Conservation (phyloP, 1,284 basidiomycete genomes). For the Puccinia hordei region DNA sequence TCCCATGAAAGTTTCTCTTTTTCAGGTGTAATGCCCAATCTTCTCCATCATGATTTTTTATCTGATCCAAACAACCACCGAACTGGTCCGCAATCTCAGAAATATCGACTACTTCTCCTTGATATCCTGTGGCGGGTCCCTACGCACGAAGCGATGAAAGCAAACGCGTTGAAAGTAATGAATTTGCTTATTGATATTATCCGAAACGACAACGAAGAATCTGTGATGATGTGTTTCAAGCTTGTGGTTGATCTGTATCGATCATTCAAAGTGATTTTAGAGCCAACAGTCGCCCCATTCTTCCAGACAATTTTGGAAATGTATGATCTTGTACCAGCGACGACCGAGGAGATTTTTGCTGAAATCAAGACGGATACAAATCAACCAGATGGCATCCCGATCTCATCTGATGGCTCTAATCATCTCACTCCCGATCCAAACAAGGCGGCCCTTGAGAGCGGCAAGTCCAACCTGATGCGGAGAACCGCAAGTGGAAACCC, state of each 20-base stretch:
- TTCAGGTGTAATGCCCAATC: constrained; percentile 27
- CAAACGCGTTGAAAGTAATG: constrained; percentile 72
- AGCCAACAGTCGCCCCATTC: constrained; percentile 78
- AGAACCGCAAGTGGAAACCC: constrained; percentile 37
- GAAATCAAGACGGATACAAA: constrained; percentile 57
- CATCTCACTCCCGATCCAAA: constrained; percentile 30
- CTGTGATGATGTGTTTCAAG: constrained; percentile 87
- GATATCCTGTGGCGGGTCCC: constrained; percentile 88
- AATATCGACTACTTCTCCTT: constrained; percentile 79
- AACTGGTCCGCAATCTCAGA: constrained; percentile 59
- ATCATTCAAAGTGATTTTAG: constrained; percentile 63
- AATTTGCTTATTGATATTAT: constrained; percentile 75
- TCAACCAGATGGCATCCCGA: constrained; percentile 51
- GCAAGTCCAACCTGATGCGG: constrained; percentile 48
- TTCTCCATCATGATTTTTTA: constrained; percentile 42
- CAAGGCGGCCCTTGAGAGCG: constrained; percentile 35
- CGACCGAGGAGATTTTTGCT: constrained; percentile 75
- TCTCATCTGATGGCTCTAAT: constrained; percentile 16
- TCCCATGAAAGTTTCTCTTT: constrained; percentile 49
- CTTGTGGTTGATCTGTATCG: constrained; percentile 75
- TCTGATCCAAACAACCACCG: constrained; percentile 12
- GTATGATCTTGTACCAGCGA: constrained; percentile 73
- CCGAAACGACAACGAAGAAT: constrained; percentile 93
- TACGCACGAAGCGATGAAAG: constrained; percentile 74
- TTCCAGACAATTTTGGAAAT: constrained; percentile 73